A percentile compares a stretch with the other conserved stretches of the same genome.
phyloP scores from a whole-genome alignment of 2,329 filamentous ascomycete genomes.

The Talaromyces funiculosus region DNA sequence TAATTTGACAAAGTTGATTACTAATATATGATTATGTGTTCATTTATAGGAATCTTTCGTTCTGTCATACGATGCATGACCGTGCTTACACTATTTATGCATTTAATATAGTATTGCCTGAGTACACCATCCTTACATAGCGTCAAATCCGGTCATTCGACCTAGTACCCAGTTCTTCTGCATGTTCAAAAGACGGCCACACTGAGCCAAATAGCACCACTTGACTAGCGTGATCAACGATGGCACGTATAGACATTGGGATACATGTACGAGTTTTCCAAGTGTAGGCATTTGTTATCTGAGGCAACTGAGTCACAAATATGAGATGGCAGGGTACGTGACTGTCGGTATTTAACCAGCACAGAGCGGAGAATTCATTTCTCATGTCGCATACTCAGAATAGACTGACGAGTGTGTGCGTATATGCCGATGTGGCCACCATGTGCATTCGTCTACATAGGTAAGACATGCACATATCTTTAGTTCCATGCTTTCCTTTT shows the following conservation, averaged over 20 bases:
- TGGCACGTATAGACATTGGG: background rate
- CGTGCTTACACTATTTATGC: background rate
- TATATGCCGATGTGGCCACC: background rate
- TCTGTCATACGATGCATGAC: background rate
- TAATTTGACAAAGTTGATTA: background rate
- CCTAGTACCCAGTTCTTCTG: background rate
- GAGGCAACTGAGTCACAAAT: background rate
- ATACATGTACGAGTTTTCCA: background rate
- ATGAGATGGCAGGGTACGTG: background rate
- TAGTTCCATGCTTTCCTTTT: background rate
- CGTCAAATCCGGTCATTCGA: background rate
- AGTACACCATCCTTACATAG: background rate
- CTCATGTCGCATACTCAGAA: background rate
- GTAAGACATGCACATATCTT: background rate
- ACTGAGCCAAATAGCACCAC: background rate
- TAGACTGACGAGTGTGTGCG: background rate
- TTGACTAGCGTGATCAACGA: background rate
- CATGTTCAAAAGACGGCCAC: background rate
- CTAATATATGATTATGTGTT: background rate
- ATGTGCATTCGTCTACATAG: background rate
- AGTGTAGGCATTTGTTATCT: background rate
- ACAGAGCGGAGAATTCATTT: background rate
- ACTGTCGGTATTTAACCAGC: background rate
- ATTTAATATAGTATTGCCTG: background rate
- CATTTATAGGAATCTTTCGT: background rate